phyloP scores from a whole-genome alignment of 2,329 filamentous ascomycete species.

The Colletotrichum brevisporum region DNA sequence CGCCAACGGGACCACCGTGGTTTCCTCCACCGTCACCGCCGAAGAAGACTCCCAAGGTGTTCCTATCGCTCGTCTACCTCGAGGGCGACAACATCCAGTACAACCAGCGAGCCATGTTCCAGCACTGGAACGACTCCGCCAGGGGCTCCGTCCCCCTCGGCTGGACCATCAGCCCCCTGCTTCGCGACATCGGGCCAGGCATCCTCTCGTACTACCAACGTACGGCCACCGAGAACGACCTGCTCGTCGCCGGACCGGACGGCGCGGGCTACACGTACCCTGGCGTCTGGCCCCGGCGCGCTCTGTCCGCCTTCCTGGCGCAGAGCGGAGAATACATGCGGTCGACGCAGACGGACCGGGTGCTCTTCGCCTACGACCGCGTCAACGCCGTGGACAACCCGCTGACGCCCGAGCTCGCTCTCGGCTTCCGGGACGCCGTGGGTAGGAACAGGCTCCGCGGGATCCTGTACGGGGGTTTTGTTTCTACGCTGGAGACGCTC shows the following conservation, averaged over 20 bases:
- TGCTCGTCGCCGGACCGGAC: slow-evolving; percentile 25
- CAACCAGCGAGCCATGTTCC: slow-evolving; percentile 23
- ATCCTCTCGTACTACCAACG: slow-evolving; percentile 25
- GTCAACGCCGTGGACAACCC: slow-evolving; percentile 21
- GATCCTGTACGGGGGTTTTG: slow-evolving; percentile 15
- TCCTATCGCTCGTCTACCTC: slow-evolving; percentile 20
- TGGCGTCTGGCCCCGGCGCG: slow-evolving; percentile 8
- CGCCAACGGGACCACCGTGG: background rate
- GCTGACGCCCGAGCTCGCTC: slow-evolving; percentile 2
- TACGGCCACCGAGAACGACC: slow-evolving; percentile 18
- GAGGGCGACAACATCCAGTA: slow-evolving; percentile 30
- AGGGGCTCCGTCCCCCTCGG: slow-evolving; percentile 23
- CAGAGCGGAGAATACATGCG: slow-evolving; percentile 20
- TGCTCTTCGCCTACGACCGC: slow-evolving; percentile 28
- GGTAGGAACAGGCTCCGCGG: slow-evolving; percentile 18
- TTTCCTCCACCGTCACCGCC: background rate
- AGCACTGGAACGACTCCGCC: slow-evolving; percentile 21
- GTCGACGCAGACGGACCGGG: slow-evolving; percentile 8
- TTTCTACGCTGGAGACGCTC: slow-evolving; percentile 15
- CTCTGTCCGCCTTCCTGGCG: slow-evolving; percentile 1
- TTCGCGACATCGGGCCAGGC: slow-evolving; percentile 19
- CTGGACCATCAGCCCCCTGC: slow-evolving; percentile 27
- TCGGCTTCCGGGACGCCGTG: slow-evolving; percentile 18
- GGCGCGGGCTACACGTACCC: slow-evolving; percentile 28
- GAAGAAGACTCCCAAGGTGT: background rate